phyloP scores from a whole-genome alignment of 108 stramenopile species.

The Schizochytrium sp. region DNA sequence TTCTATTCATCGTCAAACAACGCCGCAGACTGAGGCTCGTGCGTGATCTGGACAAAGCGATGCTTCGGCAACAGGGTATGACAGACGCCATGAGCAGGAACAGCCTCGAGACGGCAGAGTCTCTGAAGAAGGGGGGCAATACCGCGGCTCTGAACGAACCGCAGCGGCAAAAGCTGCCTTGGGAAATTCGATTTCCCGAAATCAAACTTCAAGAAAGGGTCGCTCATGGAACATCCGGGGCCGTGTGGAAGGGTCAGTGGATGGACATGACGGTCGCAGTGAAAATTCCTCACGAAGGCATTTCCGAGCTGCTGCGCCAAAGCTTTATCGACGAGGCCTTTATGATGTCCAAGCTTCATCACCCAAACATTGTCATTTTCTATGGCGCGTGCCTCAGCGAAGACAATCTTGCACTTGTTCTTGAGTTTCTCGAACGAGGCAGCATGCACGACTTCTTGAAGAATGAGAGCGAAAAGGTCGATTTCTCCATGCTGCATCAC shows the following conservation, averaged over 20 bases:
- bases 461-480: neutral
- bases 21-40: neutral
- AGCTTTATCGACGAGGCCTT: constrained; percentile 22
- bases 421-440: neutral
- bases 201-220: neutral
- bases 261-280: neutral
- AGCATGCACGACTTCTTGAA: neutral
- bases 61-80: neutral
- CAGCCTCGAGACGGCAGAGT: too few relatives aligned
- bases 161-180: neutral
- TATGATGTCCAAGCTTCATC: constrained; percentile 19
- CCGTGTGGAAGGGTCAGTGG: neutral
- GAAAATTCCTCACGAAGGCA: neutral
- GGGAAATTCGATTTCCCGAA: neutral
- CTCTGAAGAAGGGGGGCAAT: too few relatives aligned
- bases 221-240: neutral
- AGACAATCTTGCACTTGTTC: neutral
- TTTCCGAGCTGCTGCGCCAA: neutral
- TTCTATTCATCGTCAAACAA: neutral
- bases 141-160: too few relatives aligned
- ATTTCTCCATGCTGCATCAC: neutral
- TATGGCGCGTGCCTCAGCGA: neutral
- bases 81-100: neutral
- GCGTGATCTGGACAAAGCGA: neutral
- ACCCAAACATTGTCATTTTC: constrained; percentile 30